Base-by-base conservation (phyloP, 2,329 filamentous ascomycete species). In the Epichloe hybrida region DNA sequence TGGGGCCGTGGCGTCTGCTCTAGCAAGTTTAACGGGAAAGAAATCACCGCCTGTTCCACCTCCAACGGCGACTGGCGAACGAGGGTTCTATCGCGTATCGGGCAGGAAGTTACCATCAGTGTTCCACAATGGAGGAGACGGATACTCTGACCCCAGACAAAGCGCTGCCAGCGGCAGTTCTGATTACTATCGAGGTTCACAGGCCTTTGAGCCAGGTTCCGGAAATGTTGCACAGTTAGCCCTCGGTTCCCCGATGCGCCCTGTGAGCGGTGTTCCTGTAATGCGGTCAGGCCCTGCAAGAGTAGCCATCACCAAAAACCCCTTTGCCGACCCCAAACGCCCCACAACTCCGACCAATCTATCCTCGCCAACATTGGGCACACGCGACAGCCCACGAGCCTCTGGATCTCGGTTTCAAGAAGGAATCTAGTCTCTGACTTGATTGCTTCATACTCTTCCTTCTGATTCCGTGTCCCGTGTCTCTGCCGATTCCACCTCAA, bases 271-370 rank as follows among this genome's bases (percentile, higher is more conserved):
- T 9, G 67, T 81, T 4, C 73, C 76, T n/a, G 69, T 81, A 35
- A 74, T 81, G 61, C 73, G 80, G 54, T 74, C 78, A n/a, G 78
- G 82, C n/a, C 83, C 83, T 15, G 80, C 76, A 17, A 75, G 80
- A 50, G 81, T 78, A 3, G 77, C 82, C 1, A 68, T 84, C 15
- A 75, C 77, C 52, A 74, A 78, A 47, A 72, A 70, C 23, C 75
- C 76, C 0, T 77, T 77, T 50, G 58, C 65, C 27, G 58, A 58
- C 41, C 58, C 65, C 21, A 56, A 56, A 46, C 57, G 20, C 50
- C 61, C 27, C 56, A 62, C 13, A 51, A 62, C 52, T 50, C 54
- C 52, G 13, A 57, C 60, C n/a, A 50, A 34, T 36, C 12, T 41
- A 50, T 47, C 72, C 52, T 58, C 67, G 55, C 62, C 69, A 56